Conservation (phyloP, 192 early-diverging fungal species). For the Coemansia sp. region DNA sequence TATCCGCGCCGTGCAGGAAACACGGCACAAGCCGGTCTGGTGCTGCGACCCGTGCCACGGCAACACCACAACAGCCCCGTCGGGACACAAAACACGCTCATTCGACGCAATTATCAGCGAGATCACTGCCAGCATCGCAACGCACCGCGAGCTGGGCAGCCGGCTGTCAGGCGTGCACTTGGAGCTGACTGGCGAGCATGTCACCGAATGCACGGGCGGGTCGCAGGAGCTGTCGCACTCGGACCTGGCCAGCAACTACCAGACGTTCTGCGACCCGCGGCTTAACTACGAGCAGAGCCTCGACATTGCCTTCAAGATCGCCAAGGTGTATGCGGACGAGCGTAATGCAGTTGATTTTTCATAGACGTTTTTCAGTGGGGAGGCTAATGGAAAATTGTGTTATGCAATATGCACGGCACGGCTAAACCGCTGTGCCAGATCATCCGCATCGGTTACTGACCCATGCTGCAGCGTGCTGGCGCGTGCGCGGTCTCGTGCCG, state of each 20-base stretch:
- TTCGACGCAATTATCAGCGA: constrained; percentile 89
- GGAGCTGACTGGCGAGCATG: constrained; percentile 94
- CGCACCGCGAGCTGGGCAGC: constrained; percentile 73
- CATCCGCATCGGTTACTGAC: constrained; percentile 1
- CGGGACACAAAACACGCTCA: constrained; percentile 87
- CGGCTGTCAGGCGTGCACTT: constrained; percentile 92
- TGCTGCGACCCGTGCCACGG: constrained; percentile 98
- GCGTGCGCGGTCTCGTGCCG: constrained; percentile 29
- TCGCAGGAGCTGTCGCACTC: constrained; percentile 87
- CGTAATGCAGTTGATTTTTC: constrained; percentile 23
- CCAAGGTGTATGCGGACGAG: constrained; percentile 75
- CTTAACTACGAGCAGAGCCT: constrained; percentile 97
- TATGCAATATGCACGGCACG: constrained; percentile 14
- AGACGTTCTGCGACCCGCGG: constrained; percentile 94
- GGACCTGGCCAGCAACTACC: constrained; percentile 87
- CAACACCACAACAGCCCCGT: constrained; percentile 81
- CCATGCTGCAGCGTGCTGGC: constrained; percentile 33
- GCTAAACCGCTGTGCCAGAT: constrained; percentile 15
- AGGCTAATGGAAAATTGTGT: not conserved
- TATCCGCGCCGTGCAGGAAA: constrained; percentile 83
- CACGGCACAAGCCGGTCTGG: constrained; percentile 91
- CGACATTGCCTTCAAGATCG: constrained; percentile 95
- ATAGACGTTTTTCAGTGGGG: too few relatives aligned
- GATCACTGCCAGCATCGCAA: constrained; percentile 75
- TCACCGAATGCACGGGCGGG: constrained; percentile 96